Percentiles rank a stretch among this genome's conserved stretches.
phyloP scores from a whole-genome alignment of 2,329 filamentous ascomycete genomes.

The Fusarium papillatum region DNA sequence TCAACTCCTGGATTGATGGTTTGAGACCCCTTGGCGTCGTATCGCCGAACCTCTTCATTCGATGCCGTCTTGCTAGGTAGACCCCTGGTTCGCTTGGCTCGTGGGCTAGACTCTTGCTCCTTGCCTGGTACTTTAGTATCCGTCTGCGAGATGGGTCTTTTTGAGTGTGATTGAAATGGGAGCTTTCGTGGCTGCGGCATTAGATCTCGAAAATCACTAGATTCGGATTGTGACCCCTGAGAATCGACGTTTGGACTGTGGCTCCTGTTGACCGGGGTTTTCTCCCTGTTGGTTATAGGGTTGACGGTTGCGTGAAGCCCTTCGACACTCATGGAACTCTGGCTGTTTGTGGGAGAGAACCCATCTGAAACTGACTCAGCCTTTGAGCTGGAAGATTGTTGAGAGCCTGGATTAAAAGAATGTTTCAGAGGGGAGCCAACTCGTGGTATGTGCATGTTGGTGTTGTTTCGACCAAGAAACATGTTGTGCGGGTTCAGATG shows the following conservation, averaged over 20 bases:
- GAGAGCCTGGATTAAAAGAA: constrained; percentile 22
- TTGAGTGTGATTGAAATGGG: constrained; percentile 39
- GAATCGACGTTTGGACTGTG: background rate
- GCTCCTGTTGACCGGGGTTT: background rate
- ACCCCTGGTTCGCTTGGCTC: background rate
- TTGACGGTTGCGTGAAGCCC: background rate
- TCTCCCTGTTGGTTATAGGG: background rate
- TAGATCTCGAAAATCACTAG: constrained; percentile 40
- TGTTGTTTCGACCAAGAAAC: constrained; percentile 24
- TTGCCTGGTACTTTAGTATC: background rate
- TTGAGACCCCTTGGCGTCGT: background rate
- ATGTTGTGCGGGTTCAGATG: constrained; percentile 44
- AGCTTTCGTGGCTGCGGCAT: constrained; percentile 49
- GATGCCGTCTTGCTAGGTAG: background rate
- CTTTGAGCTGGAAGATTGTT: background rate
- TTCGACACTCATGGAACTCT: background rate
- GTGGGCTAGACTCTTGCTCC: background rate
- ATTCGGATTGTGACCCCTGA: background rate
- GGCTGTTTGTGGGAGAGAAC: background rate
- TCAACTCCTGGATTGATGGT: too few relatives aligned
- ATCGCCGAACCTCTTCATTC: background rate
- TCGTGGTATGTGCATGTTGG: constrained; percentile 35
- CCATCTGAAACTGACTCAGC: background rate
- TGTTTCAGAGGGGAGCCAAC: constrained; percentile 46
- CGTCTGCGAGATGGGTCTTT: background rate